phyloP scores from a whole-genome alignment of 148 eudicot genomes.

The Suaeda aralocaspica region DNA sequence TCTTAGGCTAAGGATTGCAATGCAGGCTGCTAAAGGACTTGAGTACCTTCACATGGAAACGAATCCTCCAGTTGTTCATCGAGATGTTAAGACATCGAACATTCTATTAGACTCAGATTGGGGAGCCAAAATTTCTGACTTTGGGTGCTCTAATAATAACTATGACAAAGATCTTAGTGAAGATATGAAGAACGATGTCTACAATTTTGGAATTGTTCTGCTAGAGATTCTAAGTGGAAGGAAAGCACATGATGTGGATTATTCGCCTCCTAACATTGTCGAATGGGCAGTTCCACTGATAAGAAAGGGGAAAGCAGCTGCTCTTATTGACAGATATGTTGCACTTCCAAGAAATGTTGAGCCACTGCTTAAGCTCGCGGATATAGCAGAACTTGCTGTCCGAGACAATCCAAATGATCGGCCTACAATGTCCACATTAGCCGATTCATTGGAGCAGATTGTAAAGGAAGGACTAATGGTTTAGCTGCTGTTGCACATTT shows the following conservation, averaged over 20 bases:
- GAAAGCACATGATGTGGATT: constrained; percentile 75
- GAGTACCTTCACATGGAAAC: constrained; percentile 79
- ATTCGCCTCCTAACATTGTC: constrained; percentile 58
- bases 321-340: constrained; percentile 61
- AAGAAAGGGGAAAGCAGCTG: constrained; percentile 70
- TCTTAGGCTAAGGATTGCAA: constrained; percentile 58
- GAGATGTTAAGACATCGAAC: constrained; percentile 76
- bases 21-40: constrained; percentile 89
- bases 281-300: constrained; percentile 92
- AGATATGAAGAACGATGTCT: constrained; percentile 63
- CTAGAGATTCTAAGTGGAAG: constrained; percentile 89
- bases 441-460: constrained; percentile 54
- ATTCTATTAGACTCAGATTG: constrained; percentile 79
- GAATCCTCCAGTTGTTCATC: constrained; percentile 71
- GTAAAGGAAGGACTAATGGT: constrained; percentile 67
- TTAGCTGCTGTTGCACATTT: constrained; percentile 30
- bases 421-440: constrained; percentile 63
- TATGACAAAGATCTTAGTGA: constrained; percentile 46
- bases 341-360: constrained; percentile 91
- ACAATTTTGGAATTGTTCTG: constrained; percentile 71
- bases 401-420: constrained; percentile 61
- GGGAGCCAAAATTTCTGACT: constrained; percentile 82
- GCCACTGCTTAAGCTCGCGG: constrained; percentile 82
- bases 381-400: constrained; percentile 65
- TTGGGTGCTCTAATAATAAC: constrained; percentile 52